These are phyloP conservation scores for Ceratobasidium sp. DNA, from an alignment of 1,284 basidiomycete genomes.

Conservation along the genomic window DNA sequence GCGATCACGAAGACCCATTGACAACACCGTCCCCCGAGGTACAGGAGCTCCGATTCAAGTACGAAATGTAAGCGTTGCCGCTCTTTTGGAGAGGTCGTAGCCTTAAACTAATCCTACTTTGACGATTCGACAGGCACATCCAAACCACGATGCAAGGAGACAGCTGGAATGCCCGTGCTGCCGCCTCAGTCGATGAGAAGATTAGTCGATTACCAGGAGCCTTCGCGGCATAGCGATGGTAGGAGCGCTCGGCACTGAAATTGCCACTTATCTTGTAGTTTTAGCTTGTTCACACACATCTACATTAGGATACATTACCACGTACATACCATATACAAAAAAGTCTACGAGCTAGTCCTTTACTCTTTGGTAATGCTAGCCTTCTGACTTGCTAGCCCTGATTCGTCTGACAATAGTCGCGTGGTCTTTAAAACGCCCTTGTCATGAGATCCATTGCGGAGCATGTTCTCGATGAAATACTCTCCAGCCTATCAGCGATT, in stretches of 20 bases:
- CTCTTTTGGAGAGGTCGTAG: neutral
- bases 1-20: slow-evolving; percentile 13
- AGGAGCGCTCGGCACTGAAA: neutral
- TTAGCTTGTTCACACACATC: too few relatives aligned
- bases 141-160: slow-evolving; percentile 11
- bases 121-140: slow-evolving; percentile 1
- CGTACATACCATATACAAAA: neutral
- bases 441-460: slow-evolving; percentile 58
- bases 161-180: slow-evolving; percentile 10
- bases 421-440: slow-evolving; percentile 32
- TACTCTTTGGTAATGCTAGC: slow-evolving; percentile 16
- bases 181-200: neutral
- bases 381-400: neutral
- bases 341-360: neutral
- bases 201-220: slow-evolving; percentile 13
- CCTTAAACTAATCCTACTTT: neutral
- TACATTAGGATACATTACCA: neutral
- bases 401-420: slow-evolving; percentile 7
- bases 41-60: slow-evolving; percentile 6
- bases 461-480: slow-evolving; percentile 91
- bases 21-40: neutral
- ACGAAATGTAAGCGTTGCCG: slow-evolving; percentile 19
- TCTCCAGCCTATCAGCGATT: slow-evolving; percentile 78
- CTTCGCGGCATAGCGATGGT: neutral
- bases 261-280: too few relatives aligned